A percentile compares a stretch with the other conserved stretches of the same genome.
These are phyloP conservation scores for Blastobotrys parvus DNA, from an alignment of 805 yeast genomes.

Conservation along the genomic window DNA sequence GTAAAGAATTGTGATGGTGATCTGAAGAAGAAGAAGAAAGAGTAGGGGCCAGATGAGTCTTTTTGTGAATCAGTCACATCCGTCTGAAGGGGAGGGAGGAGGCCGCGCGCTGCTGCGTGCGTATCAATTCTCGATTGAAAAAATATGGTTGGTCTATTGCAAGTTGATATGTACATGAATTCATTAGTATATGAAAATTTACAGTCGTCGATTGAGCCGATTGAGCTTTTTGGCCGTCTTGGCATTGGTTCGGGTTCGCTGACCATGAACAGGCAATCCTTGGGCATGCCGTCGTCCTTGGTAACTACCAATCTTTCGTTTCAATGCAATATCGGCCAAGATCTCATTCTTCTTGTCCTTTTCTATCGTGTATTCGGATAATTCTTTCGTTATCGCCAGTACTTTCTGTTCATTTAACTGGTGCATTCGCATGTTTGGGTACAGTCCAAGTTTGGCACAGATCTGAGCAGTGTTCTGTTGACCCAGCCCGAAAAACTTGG, in stretches of 20 bases:
- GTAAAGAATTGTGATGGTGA: background rate
- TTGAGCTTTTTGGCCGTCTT: conserved; percentile 83
- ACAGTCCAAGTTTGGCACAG: conserved; percentile 83
- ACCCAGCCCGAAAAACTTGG: conserved; percentile 86
- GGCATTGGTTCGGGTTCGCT: conserved; percentile 85
- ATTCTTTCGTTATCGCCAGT: conserved; percentile 78
- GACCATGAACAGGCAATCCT: conserved; percentile 79
- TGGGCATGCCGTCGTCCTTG: conserved; percentile 84
- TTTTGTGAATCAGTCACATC: background rate
- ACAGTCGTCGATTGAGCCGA: conserved; percentile 44
- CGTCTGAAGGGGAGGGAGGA: background rate
- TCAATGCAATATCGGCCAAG: conserved; percentile 67
- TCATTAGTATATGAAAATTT: background rate
- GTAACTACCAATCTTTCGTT: conserved; percentile 75
- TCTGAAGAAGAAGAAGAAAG: background rate
- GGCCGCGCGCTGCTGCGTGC: background rate
- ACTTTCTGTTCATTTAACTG: conserved; percentile 84
- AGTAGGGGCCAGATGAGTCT: background rate
- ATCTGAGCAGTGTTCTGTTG: conserved; percentile 57
- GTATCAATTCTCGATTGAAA: background rate
- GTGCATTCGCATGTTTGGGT: conserved; percentile 91
- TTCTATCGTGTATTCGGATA: conserved; percentile 75
- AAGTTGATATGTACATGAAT: background rate
- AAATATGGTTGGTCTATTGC: background rate
- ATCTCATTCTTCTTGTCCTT: conserved; percentile 54